These are phyloP conservation scores for Candolleomyces aberdarensis DNA, from an alignment of 768 basidiomycete species.

Conservation along the genomic window DNA sequence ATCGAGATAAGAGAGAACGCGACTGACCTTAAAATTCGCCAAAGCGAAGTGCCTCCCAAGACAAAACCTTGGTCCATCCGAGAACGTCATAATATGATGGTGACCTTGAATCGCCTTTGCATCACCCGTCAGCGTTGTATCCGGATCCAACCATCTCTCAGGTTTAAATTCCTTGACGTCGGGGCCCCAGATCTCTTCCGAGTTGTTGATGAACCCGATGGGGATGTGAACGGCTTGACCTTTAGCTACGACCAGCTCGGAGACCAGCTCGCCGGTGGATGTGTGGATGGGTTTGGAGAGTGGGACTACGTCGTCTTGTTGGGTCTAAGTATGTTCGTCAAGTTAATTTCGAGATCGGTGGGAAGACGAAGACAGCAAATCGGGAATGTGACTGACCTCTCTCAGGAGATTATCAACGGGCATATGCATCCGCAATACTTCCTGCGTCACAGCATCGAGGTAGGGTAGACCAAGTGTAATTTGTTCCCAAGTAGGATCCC, in stretches of 20 bases:
- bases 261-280: conserved; percentile 33
- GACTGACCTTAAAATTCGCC: conserved; percentile 38
- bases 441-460: conserved; percentile 49
- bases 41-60: conserved; percentile 48
- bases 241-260: conserved; percentile 42
- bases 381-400: not conserved
- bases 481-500: conserved; percentile 55
- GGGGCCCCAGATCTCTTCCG: conserved; percentile 56
- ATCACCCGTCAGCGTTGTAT: conserved; percentile 18
- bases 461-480: conserved; percentile 49
- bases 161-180: conserved; percentile 59
- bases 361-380: too few species aligned
- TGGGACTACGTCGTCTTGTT: conserved; percentile 56
- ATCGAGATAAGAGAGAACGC: not conserved
- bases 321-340: conserved; percentile 12
- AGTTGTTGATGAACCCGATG: conserved; percentile 46
- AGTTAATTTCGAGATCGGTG: too few species aligned
- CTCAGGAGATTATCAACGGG: conserved; percentile 14
- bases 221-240: conserved; percentile 44
- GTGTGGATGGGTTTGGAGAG: conserved; percentile 47
- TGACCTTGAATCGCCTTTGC: conserved; percentile 46
- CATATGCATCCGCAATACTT: conserved; percentile 41
- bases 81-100: conserved; percentile 48
- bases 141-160: conserved; percentile 54
- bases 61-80: conserved; percentile 50